Conservation (phyloP, 176 grass and related monocot species). For the Aechmea fasciata region DNA sequence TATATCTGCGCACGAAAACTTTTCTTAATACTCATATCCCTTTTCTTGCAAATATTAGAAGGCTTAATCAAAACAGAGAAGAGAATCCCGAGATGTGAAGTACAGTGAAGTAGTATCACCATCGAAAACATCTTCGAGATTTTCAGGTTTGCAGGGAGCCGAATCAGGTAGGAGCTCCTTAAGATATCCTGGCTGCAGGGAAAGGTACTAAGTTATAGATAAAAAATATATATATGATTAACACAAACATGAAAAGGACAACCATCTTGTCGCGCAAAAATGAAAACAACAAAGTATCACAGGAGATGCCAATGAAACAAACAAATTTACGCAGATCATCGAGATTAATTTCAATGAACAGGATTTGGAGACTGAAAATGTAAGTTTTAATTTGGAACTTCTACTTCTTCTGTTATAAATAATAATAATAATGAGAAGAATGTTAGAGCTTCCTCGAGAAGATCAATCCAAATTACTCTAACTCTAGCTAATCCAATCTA, state of each 20-base stretch:
- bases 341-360: no score
- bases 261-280: background rate
- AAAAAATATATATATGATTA: background rate
- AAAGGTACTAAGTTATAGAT: conserved; percentile 11
- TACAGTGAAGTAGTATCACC: conserved; percentile 26
- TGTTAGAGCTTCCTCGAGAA: no score
- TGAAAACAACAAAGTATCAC: no score
- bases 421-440: no score
- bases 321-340: no score
- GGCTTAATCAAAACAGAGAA: background rate
- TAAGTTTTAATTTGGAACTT: no score
- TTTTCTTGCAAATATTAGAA: background rate
- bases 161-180: conserved; percentile 56
- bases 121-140: conserved; percentile 45
- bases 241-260: conserved; percentile 1
- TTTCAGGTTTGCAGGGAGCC: conserved; percentile 44
- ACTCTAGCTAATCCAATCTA: no score
- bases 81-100: background rate
- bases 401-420: no score
- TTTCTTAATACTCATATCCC: background rate
- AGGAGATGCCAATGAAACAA: no score
- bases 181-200: conserved; percentile 61
- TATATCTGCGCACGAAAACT: conserved; percentile 19
- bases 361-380: no score
- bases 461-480: no score